phyloP scores from a whole-genome alignment of 2,329 filamentous ascomycete species.

The Mollisia scopiformis region DNA sequence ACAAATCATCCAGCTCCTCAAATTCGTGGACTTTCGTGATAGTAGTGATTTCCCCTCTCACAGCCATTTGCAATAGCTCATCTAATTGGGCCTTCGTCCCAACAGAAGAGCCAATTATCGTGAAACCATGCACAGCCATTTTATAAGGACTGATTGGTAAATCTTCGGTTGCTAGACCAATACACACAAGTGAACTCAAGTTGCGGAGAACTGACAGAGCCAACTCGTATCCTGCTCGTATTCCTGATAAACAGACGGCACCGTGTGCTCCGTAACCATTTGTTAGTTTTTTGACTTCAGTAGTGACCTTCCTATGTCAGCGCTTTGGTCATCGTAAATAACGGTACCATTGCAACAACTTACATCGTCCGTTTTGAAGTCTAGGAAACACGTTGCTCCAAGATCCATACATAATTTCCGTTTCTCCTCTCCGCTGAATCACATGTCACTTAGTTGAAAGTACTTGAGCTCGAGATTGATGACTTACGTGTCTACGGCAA shows the following conservation, averaged over 20 bases:
- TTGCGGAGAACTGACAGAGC: not conserved
- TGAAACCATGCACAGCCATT: not conserved
- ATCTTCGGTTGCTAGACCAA: not conserved
- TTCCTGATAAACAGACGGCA: slow-evolving; percentile 50
- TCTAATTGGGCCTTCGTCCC: not conserved
- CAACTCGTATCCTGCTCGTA: not conserved
- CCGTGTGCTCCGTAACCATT: slow-evolving; percentile 56
- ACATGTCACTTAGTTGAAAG: too few species aligned
- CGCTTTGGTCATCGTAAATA: too few species aligned
- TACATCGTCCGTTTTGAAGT: slow-evolving; percentile 21
- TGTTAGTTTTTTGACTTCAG: slow-evolving; percentile 20
- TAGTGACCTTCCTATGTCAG: too few species aligned
- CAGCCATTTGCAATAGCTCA: not conserved
- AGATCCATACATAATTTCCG: slow-evolving; percentile 20
- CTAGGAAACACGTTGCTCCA: slow-evolving; percentile 25
- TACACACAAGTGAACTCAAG: not conserved
- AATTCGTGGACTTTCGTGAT: too few species aligned
- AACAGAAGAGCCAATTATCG: not conserved
- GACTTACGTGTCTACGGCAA: slow-evolving; percentile 25
- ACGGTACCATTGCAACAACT: too few species aligned
- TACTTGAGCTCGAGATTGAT: too few species aligned
- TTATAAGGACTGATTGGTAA: not conserved
- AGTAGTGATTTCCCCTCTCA: too few species aligned
- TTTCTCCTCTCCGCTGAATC: slow-evolving; percentile 15
- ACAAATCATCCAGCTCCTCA: too few species aligned